Evolutionary conservation across 2,329 filamentous ascomycete genomes (phyloP).

Genomic region (Penicillium expansum): DNA sequence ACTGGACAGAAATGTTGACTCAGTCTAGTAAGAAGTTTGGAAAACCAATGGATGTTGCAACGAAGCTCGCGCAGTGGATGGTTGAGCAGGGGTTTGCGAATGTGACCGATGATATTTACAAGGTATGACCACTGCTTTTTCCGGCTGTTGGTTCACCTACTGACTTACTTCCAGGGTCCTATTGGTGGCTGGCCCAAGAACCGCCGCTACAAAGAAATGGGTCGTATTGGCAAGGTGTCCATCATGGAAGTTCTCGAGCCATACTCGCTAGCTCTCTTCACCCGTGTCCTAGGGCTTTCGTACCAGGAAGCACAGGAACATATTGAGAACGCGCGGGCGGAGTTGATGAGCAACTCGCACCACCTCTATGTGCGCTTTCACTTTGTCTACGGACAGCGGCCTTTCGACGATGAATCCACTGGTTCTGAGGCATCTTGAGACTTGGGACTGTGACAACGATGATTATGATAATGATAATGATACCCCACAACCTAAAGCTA

Average conservation of each 20-base stretch:
- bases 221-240: slow-evolving; percentile 30
- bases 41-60: slow-evolving; percentile 36
- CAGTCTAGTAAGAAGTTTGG: slow-evolving; percentile 34
- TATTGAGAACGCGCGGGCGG: slow-evolving; percentile 29
- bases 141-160: background rate
- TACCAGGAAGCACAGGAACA: slow-evolving; percentile 32
- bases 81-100: slow-evolving; percentile 32
- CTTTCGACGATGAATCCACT: slow-evolving; percentile 17
- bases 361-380: slow-evolving; percentile 34
- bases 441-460: background rate
- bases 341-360: slow-evolving; percentile 23
- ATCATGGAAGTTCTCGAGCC: slow-evolving; percentile 36
- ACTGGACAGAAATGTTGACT: slow-evolving; percentile 33
- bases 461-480: background rate
- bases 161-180: slow-evolving; percentile 27
- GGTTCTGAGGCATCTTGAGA: background rate
- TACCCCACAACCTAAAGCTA: background rate
- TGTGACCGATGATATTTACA: slow-evolving; percentile 36
- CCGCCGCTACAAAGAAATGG: slow-evolving; percentile 35
- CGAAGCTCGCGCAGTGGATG: slow-evolving; percentile 29
- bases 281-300: slow-evolving; percentile 34
- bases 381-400: slow-evolving; percentile 34
- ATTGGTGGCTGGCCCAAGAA: slow-evolving; percentile 37
- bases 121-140: slow-evolving; percentile 21
- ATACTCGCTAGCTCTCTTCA: slow-evolving; percentile 41